Base-by-base conservation (phyloP, 2,329 filamentous ascomycete species). In the Camillea tinctor region DNA sequence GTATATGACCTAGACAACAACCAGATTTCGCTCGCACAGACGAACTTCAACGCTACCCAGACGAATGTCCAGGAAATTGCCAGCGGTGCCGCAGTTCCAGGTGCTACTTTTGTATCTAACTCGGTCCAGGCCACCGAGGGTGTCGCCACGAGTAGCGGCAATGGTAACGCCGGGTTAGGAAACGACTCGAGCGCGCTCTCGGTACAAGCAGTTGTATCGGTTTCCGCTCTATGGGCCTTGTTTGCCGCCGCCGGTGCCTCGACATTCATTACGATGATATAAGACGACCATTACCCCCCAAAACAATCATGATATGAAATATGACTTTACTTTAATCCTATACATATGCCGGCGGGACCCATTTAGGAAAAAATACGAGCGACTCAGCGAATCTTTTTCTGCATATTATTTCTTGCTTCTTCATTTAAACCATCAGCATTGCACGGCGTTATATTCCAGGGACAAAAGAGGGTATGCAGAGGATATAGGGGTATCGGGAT, bases 1-100 rank as follows among this genome's bases (percentile, higher is more conserved):
- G 89, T 93, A 11, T 92, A 90, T 71, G 89, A 92, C 71, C 78
- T 92, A 21, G 84, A 80, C 24, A 91, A 90, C 72, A 87, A 91
- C 71, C 80, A 89, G 74, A 87, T 92, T 65, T 88, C 86, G 1
- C 75, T 92, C 30, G 90, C 88, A 1, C 85, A 89, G 72, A 88
- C 88, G 19, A 83, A 80, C 55, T 88, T 86, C 73, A 85, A 89
- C 69, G 77, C 81, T 3, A 81, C 81, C 0, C 61, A 68, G 17
- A 78, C 77, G 4, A 79, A 79, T 54, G 74, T 89, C 17, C 65
- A 80, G 40, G 85, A 88, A 74, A 88, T 89, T 21, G 76, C 74
- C 11, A 84, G 83, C 6, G 73, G 73, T 13, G 68, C 73, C 19
- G 68, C 79, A 0, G 80, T 89, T 3, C 87, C 87, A 11, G 79